A percentile compares a stretch with the other conserved stretches of the same genome.
These are phyloP conservation scores for Nematodospora valgi DNA, from an alignment of 805 yeast species.

Conservation along the genomic window DNA sequence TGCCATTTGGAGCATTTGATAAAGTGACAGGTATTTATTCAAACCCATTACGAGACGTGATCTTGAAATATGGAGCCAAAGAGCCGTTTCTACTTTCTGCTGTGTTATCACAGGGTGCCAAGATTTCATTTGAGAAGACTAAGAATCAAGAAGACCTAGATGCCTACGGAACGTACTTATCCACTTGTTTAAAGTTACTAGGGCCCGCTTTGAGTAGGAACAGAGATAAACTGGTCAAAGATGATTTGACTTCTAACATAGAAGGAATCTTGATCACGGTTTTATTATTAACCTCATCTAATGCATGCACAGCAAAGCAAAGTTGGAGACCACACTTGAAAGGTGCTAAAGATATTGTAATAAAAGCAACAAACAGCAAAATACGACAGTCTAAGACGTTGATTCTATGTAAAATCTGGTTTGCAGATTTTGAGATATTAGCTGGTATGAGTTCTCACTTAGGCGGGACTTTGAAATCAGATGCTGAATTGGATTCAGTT, in stretches of 20 bases:
- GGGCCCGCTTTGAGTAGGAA: constrained; percentile 40
- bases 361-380: constrained; percentile 33
- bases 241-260: constrained; percentile 38
- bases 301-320: constrained; percentile 50
- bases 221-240: constrained; percentile 10
- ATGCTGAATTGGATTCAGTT: constrained; percentile 42
- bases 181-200: constrained; percentile 56
- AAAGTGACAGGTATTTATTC: constrained; percentile 18
- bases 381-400: constrained; percentile 34
- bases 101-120: constrained; percentile 69
- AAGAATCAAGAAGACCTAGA: constrained; percentile 11
- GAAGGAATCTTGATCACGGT: constrained; percentile 68
- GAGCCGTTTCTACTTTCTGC: constrained; percentile 69
- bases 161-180: constrained; percentile 59
- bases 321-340: constrained; percentile 64
- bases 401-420: constrained; percentile 58
- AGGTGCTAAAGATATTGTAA: constrained; percentile 60
- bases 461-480: constrained; percentile 54
- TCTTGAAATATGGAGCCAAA: constrained; percentile 56
- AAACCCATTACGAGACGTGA: constrained; percentile 60
- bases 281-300: constrained; percentile 58
- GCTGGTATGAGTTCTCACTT: constrained; percentile 53
- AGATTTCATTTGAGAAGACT: constrained; percentile 44
- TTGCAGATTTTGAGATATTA: constrained; percentile 49
- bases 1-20: constrained; percentile 38